Evolutionary conservation across 371 early-diverging fungal species (phyloP).

Genomic region (Mucor circinelloides): DNA sequence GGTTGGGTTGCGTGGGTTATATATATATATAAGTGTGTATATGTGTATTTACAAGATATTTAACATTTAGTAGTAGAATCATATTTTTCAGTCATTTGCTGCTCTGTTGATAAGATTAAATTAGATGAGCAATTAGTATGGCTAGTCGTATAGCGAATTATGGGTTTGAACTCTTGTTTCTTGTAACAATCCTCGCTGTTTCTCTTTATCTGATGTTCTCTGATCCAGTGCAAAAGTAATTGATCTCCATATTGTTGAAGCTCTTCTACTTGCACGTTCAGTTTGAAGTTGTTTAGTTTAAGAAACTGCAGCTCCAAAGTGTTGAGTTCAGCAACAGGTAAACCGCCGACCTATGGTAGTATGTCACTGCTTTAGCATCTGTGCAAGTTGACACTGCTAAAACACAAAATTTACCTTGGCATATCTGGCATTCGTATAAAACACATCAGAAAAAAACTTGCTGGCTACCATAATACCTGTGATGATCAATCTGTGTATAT

Average conservation of each 20-base stretch:
- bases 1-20: background rate
- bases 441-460: slow-evolving; percentile 85
- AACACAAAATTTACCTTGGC: slow-evolving; percentile 58
- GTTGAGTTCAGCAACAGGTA: slow-evolving; percentile 90
- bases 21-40: slow-evolving; percentile 1
- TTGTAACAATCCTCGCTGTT: background rate
- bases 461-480: slow-evolving; percentile 75
- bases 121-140: slow-evolving; percentile 13
- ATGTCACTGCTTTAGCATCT: slow-evolving; percentile 22
- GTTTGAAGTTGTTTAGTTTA: slow-evolving; percentile 65
- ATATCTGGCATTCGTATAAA: slow-evolving; percentile 85
- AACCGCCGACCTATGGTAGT: slow-evolving; percentile 83
- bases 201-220: slow-evolving; percentile 1
- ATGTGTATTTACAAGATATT: background rate
- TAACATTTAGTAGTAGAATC: slow-evolving; percentile 10
- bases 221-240: slow-evolving; percentile 60
- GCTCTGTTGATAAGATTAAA: background rate
- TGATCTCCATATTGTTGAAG: slow-evolving; percentile 81
- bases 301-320: slow-evolving; percentile 87
- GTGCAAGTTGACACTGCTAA: background rate
- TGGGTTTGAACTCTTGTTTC: slow-evolving; percentile 2
- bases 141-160: slow-evolving; percentile 8
- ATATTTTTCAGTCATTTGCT: slow-evolving; percentile 14
- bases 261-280: slow-evolving; percentile 72
- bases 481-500: slow-evolving; percentile 84